Evolutionary conservation across 176 grass and related monocot genomes (phyloP).

Genomic region (Saccharum spontaneum): DNA sequence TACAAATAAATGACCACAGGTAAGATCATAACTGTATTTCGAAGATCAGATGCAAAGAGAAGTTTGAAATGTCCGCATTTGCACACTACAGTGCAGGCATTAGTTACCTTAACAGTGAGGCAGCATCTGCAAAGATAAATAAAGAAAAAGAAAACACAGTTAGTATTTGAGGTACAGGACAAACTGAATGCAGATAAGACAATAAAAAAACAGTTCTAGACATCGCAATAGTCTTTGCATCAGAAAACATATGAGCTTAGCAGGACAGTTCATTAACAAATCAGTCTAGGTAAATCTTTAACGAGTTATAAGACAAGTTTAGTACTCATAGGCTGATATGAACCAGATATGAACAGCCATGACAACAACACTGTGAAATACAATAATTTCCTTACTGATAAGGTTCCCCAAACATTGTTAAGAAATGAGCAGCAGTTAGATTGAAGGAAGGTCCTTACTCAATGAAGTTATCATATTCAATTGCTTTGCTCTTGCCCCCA

Average conservation of each 20-base stretch:
- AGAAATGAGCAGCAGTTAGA: background rate
- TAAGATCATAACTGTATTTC: background rate
- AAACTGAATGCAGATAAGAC: background rate
- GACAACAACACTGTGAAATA: background rate
- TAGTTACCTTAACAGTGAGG: slow-evolving; percentile 90
- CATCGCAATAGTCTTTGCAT: background rate
- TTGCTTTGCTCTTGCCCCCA: slow-evolving; percentile 74
- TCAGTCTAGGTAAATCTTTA: too few species aligned
- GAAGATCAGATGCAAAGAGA: background rate
- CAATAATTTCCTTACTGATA: background rate
- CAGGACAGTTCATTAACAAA: background rate
- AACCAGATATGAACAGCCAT: background rate
- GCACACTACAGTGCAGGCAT: background rate
- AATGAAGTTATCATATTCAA: slow-evolving; percentile 98
- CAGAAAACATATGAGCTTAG: background rate
- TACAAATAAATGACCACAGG: slow-evolving; percentile 1
- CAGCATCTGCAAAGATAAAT: slow-evolving; percentile 65
- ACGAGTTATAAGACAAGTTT: too few species aligned
- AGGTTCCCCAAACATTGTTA: background rate
- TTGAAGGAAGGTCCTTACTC: slow-evolving; percentile 61
- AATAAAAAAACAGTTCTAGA: background rate
- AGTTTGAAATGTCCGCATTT: background rate
- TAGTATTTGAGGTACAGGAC: background rate
- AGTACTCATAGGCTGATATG: background rate
- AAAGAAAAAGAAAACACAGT: slow-evolving; percentile 29